These are phyloP conservation scores for Cryphonectria nitschkei DNA, from an alignment of 2,329 filamentous ascomycete species.

Conservation along the genomic window DNA sequence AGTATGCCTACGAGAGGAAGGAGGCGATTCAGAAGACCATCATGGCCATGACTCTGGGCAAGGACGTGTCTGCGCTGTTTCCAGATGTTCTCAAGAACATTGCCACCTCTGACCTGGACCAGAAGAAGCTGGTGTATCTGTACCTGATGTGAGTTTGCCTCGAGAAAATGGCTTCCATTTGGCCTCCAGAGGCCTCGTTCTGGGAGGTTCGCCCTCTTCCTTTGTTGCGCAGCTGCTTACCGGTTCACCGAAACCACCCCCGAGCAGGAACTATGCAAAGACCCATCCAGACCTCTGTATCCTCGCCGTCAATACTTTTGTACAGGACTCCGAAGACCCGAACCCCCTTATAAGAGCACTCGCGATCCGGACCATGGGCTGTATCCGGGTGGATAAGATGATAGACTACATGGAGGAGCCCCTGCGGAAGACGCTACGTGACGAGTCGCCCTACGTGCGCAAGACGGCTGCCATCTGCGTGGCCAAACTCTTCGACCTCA, in stretches of 20 bases:
- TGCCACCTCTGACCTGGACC: slow-evolving; percentile 89
- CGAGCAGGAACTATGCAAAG: slow-evolving; percentile 92
- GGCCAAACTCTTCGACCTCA: slow-evolving; percentile 95
- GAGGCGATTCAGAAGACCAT: slow-evolving; percentile 99
- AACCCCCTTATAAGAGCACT: slow-evolving; percentile 94
- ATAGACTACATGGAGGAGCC: slow-evolving; percentile 99
- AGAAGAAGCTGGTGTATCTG: slow-evolving; percentile 99
- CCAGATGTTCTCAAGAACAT: slow-evolving; percentile 99
- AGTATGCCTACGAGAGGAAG: slow-evolving; percentile 99
- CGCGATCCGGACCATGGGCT: slow-evolving; percentile 97
- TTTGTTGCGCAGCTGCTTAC: slow-evolving; percentile 16
- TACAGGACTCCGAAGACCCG: slow-evolving; percentile 97
- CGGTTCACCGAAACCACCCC: slow-evolving; percentile 29
- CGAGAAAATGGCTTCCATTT: neutral
- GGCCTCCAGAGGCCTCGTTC: neutral
- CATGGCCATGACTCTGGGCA: slow-evolving; percentile 99
- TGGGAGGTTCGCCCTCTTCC: slow-evolving; percentile 12
- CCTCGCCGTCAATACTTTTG: slow-evolving; percentile 97
- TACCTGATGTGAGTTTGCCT: slow-evolving; percentile 81
- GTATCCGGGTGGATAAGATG: slow-evolving; percentile 98
- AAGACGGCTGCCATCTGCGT: slow-evolving; percentile 98
- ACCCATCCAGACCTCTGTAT: slow-evolving; percentile 98
- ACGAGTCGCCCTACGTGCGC: slow-evolving; percentile 97
- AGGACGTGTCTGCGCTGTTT: slow-evolving; percentile 96
- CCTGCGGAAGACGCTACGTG: slow-evolving; percentile 89